Evolutionary conservation across 495 filamentous ascomycete species (phyloP).

Genomic region (Xylaria longipes): DNA sequence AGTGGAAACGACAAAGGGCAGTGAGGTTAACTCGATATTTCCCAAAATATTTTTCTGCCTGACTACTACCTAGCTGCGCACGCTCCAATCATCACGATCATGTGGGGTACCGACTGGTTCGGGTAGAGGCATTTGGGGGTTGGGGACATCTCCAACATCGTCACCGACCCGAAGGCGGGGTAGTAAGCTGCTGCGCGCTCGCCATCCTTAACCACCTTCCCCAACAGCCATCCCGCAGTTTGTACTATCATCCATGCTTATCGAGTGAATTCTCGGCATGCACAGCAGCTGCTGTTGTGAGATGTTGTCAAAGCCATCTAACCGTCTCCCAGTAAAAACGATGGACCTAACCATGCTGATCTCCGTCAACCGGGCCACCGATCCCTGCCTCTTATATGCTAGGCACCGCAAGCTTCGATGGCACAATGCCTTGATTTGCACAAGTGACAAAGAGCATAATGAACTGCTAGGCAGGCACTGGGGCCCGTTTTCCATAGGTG

Average conservation of each 20-base stretch:
- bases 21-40: background rate
- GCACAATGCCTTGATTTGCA: background rate
- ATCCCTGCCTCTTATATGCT: constrained; percentile 2
- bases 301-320: constrained; percentile 5
- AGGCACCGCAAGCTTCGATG: background rate
- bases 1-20: background rate
- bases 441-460: background rate
- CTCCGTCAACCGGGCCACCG: background rate
- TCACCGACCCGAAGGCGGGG: constrained; percentile 20
- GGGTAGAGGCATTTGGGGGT: constrained; percentile 8
- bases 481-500: background rate
- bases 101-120: background rate
- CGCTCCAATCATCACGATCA: background rate
- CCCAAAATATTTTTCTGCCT: background rate
- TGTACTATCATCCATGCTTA: background rate
- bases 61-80: background rate
- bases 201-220: constrained; percentile 24
- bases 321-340: background rate
- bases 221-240: constrained; percentile 14
- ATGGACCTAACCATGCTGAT: constrained; percentile 6
- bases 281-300: constrained; percentile 3
- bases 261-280: background rate
- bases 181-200: background rate
- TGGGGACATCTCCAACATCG: constrained; percentile 23
- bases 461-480: background rate